A percentile compares a stretch with the other conserved stretches of the same genome.
phyloP scores from a whole-genome alignment of 2,329 filamentous ascomycete species.

The Colletotrichum sidae region DNA sequence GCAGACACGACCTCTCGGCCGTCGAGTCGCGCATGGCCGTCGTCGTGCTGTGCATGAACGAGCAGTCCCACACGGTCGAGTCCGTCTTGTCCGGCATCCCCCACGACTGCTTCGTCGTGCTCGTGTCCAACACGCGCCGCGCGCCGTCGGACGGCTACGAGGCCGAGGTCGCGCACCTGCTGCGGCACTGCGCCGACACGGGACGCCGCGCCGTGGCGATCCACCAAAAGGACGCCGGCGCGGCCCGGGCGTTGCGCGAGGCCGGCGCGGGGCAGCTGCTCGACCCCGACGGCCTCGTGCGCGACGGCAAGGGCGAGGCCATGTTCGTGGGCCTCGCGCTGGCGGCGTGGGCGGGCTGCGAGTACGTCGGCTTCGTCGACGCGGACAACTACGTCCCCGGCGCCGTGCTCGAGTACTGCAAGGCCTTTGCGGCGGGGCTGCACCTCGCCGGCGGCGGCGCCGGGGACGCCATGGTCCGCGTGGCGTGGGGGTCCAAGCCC shows the following conservation, averaged over 20 bases:
- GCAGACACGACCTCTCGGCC: not conserved
- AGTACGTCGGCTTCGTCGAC: constrained; percentile 26
- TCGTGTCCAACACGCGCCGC: constrained; percentile 21
- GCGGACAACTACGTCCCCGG: constrained; percentile 27
- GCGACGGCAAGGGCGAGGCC: constrained; percentile 17
- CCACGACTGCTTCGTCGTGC: constrained; percentile 18
- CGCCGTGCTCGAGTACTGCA: constrained; percentile 23
- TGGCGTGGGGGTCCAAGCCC: constrained; percentile 24
- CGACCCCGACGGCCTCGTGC: not conserved
- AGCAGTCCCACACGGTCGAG: constrained; percentile 13
- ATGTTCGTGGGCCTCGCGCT: constrained; percentile 23
- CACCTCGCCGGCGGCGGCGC: not conserved
- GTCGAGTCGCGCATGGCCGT: constrained; percentile 24
- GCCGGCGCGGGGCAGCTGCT: not conserved
- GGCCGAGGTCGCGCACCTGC: not conserved
- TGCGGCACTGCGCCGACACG: not conserved
- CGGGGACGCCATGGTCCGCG: constrained; percentile 16
- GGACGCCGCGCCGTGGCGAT: constrained; percentile 19
- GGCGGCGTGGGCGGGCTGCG: constrained; percentile 8
- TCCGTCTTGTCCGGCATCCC: constrained; percentile 25
- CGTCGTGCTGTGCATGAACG: constrained; percentile 25
- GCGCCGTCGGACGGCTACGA: constrained; percentile 5
- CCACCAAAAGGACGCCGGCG: constrained; percentile 19
- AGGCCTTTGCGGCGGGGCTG: constrained; percentile 13
- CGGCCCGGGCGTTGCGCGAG: not conserved